Evolutionary conservation across 2,329 filamentous ascomycete species (phyloP).

Genomic region (Paraphoma sp.): DNA sequence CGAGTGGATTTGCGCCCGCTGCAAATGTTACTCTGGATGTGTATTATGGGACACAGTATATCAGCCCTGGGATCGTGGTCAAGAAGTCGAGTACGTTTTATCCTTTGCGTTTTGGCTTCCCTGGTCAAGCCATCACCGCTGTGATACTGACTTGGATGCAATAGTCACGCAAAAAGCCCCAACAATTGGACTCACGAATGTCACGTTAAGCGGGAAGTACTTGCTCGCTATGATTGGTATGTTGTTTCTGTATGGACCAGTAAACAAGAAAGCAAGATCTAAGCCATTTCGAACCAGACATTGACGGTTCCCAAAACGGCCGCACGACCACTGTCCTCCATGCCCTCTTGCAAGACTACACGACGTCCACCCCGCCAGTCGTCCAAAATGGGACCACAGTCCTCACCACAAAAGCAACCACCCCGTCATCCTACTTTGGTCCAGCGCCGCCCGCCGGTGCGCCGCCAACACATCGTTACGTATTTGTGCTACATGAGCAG

Average conservation of each 20-base stretch:
- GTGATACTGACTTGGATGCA: too few relatives aligned
- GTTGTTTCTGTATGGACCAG: background rate
- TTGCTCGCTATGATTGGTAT: conserved; percentile 39
- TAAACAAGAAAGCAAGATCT: background rate
- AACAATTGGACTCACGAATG: conserved; percentile 31
- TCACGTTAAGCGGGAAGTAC: conserved; percentile 32
- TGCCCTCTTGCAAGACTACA: conserved; percentile 37
- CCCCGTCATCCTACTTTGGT: conserved; percentile 37
- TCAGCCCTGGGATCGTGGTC: conserved; percentile 34
- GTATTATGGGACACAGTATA: conserved; percentile 37
- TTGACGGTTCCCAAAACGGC: conserved; percentile 11
- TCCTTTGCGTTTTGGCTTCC: too few relatives aligned
- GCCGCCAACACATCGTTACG: conserved; percentile 39
- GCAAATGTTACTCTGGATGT: conserved; percentile 35
- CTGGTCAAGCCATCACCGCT: too few relatives aligned
- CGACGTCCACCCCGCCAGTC: conserved; percentile 13
- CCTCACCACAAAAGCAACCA: conserved; percentile 35
- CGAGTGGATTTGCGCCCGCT: conserved; percentile 29
- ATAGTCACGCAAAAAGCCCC: conserved; percentile 26
- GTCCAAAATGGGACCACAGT: conserved; percentile 30
- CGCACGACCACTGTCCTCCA: conserved; percentile 34
- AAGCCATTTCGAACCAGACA: conserved; percentile 4
- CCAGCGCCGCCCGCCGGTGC: conserved; percentile 37
- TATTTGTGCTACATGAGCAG: conserved; percentile 39
- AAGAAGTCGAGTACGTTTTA: conserved; percentile 33